Percentiles rank a stretch among this genome's conserved stretches.
These are phyloP conservation scores for Hypoxylon sp. DNA, from an alignment of 2,329 filamentous ascomycete species.

Conservation along the genomic window DNA sequence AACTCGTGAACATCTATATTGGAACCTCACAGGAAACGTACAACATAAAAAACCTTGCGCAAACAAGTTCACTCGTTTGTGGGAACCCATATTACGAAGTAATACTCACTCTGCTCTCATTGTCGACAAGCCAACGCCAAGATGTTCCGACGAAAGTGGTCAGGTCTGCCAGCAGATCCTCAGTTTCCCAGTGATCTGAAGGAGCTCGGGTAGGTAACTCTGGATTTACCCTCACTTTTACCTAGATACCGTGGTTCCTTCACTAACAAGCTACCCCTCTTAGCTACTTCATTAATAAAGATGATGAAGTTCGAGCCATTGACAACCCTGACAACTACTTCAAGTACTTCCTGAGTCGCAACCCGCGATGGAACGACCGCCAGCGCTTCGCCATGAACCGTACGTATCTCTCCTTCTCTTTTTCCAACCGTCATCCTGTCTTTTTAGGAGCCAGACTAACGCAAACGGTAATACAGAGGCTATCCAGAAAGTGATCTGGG, in stretches of 20 bases:
- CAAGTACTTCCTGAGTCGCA: slow-evolving; percentile 79
- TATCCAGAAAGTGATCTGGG: slow-evolving; percentile 69
- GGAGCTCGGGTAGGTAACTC: slow-evolving; percentile 74
- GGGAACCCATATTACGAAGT: neutral
- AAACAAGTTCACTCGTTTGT: neutral
- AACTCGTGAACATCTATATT: neutral
- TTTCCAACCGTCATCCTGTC: neutral
- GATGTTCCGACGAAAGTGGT: slow-evolving; percentile 83
- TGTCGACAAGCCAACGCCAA: slow-evolving; percentile 31
- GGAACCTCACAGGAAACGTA: neutral
- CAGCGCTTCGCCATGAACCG: slow-evolving; percentile 82
- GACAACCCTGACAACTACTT: slow-evolving; percentile 77
- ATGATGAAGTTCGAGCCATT: slow-evolving; percentile 80
- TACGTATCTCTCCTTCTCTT: slow-evolving; percentile 54
- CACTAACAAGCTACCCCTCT: slow-evolving; percentile 5
- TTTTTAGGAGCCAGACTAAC: slow-evolving; percentile 3
- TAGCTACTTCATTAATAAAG: slow-evolving; percentile 80
- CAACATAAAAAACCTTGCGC: neutral
- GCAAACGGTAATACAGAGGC: slow-evolving; percentile 63
- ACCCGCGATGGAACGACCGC: slow-evolving; percentile 80
- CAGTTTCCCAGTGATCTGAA: slow-evolving; percentile 74
- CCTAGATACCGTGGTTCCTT: neutral
- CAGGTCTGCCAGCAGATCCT: slow-evolving; percentile 78
- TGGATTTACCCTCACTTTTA: neutral
- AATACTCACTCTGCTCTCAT: neutral